Conservation (phyloP, 2,329 filamentous ascomycete species). For the Hypoxylon rubiginosum region DNA sequence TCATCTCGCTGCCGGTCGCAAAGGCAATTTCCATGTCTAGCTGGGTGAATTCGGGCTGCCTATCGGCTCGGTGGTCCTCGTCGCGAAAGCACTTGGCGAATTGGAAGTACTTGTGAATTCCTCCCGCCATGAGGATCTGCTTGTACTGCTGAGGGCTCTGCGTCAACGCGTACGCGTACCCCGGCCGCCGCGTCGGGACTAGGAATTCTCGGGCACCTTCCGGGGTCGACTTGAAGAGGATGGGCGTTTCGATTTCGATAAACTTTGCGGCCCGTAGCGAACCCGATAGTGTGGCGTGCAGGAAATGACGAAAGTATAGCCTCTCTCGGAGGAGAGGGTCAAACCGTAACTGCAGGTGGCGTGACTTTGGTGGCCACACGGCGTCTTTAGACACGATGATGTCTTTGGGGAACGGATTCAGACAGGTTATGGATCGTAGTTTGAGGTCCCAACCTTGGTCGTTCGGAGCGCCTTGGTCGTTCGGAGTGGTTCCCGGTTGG, state of each 20-base stretch:
- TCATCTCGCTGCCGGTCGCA: constrained; percentile 78
- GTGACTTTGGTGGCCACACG: constrained; percentile 78
- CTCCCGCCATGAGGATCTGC: constrained; percentile 95
- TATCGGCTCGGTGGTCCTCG: constrained; percentile 90
- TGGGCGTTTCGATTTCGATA: constrained; percentile 87
- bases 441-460: constrained; percentile 69
- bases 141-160: constrained; percentile 99
- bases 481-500: not conserved
- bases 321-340: constrained; percentile 75
- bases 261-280: constrained; percentile 66
- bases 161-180: constrained; percentile 88
- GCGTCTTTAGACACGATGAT: constrained; percentile 82
- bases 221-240: constrained; percentile 97
- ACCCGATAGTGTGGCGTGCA: constrained; percentile 52
- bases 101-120: constrained; percentile 86
- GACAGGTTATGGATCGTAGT: constrained; percentile 71
- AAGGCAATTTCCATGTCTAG: constrained; percentile 96
- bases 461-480: too few relatives aligned
- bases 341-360: constrained; percentile 88
- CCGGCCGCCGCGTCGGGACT: constrained; percentile 83
- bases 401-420: constrained; percentile 81
- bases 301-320: constrained; percentile 76
- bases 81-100: constrained; percentile 96
- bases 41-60: constrained; percentile 97
- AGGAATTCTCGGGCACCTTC: constrained; percentile 96